Conservation (phyloP, 176 grass and related monocot genomes). For the Carex littledalei region DNA sequence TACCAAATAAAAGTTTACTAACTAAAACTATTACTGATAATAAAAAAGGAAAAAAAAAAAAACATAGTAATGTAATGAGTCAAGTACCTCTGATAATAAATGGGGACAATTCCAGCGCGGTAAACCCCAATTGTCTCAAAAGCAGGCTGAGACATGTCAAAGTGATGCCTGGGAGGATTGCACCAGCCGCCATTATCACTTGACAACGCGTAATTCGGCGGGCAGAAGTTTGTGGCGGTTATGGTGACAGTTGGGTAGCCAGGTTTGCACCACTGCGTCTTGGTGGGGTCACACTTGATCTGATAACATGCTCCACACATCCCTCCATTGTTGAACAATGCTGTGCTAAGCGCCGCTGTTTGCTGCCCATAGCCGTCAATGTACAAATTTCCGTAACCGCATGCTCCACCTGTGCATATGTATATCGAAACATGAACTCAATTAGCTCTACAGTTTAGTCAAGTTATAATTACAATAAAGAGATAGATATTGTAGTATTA, state of each 20-base stretch:
- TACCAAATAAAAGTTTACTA: background rate
- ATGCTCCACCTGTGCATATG: slow-evolving; percentile 23
- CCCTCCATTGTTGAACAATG: slow-evolving; percentile 27
- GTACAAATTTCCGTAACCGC: slow-evolving; percentile 32
- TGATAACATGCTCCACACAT: slow-evolving; percentile 30
- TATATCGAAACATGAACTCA: background rate
- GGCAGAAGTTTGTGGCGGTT: slow-evolving; percentile 61
- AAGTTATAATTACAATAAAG: background rate
- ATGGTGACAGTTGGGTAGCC: slow-evolving; percentile 33
- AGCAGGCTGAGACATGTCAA: slow-evolving; percentile 52
- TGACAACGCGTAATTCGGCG: slow-evolving; percentile 44
- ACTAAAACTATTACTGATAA: background rate
- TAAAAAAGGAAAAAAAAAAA: background rate
- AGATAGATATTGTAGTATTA: no score
- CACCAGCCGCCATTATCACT: slow-evolving; percentile 57
- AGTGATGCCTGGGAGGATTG: slow-evolving; percentile 52
- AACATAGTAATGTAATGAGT: background rate
- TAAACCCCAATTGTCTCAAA: slow-evolving; percentile 19
- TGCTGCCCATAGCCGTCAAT: slow-evolving; percentile 14
- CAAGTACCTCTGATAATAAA: slow-evolving; percentile 21
- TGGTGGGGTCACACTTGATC: slow-evolving; percentile 8
- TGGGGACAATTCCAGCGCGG: slow-evolving; percentile 20
- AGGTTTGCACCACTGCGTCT: slow-evolving; percentile 13
- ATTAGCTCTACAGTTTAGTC: background rate
- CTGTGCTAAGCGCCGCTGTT: slow-evolving; percentile 28